Base-by-base conservation (phyloP, 768 basidiomycete genomes). In the Rhodotorula sphaerocarpa region DNA sequence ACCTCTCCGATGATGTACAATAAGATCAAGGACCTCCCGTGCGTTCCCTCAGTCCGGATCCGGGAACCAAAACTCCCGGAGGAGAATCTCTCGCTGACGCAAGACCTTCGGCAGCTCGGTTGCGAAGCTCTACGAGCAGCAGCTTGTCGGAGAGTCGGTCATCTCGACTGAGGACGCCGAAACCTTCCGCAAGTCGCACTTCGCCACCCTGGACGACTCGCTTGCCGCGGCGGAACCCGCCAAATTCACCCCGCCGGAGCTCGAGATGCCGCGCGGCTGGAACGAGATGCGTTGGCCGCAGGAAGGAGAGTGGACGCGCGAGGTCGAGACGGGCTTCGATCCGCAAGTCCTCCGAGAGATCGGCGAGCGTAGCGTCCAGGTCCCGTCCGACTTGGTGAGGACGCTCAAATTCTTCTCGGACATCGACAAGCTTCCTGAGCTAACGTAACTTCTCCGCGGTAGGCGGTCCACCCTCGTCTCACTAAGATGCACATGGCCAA, bases 1-100 rank as follows among this genome's bases (percentile, higher is more conserved):
- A 93, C 91, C 0, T 86, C 86, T 61, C 90, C 91, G 0, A 76
- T 85, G 15, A 95, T 93, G 90, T 95, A 95, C 75, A 80, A 87
- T 74, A 83, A 86, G 76, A 92, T 93, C 73, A 88, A 91, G 71
- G 81, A 86, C 47, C 84, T 83, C 47, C 79, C 91, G 10, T 79
- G 84, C 54, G 46, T 30, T 28, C n/a, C n/a, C n/a, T 36, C 50
- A 27, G 27, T 10, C 20, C 14, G 7, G 34, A 2, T 33, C 46
- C 2, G 36, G 36, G 36, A 39, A n/a, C n/a, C n/a, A n/a, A n/a
- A n/a, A n/a, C n/a, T n/a, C n/a, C n/a, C n/a, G n/a, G n/a, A n/a
- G n/a, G n/a, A n/a, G n/a, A n/a, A 25, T 33, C 23, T n/a, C 20
- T 31, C 18, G 21, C 31, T 7, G 25, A 18, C 21, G 5, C 20